Evolutionary conservation across 1,139 yeast genomes (phyloP), one percentile per base, ranked within the genome.

Genomic region (Yamadazyma conglobata): DNA sequence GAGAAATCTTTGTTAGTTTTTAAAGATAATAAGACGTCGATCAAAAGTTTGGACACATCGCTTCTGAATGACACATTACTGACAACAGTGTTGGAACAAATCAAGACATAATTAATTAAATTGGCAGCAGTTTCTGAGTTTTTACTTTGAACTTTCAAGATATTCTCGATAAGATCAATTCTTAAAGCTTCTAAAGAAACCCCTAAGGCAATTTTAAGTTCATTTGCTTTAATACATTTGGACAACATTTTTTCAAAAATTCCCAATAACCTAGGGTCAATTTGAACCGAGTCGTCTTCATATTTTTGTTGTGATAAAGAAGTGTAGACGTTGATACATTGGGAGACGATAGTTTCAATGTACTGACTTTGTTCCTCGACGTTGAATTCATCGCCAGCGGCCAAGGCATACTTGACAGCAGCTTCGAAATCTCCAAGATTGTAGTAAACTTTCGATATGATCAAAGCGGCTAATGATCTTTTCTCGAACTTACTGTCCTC

Each of bases 361-460:
- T 77, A 91, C 61, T 89, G 95, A n/a, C 88, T 73, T 42, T 75
- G 71, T 40, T 68, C 74, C 44, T 80, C 85, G 33, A 88, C 66
- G 56, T 89, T 76, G 52, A 93, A 87, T 47, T 75, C 79, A 23
- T 78, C 73, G 16, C 88, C 96, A 9, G 98, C 93, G 27, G 77
- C 80, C 30, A 91, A 73, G 3, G 96, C 91, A 56, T 80, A 91
- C 53, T 77, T 82, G 43, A 91, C 96, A 9, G 96, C 84, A 5
- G 93, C 76, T 42, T 86, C 95, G 50, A 84, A 88, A 54, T 91
- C 98, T 27, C 97, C 97, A 48, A 91, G 71, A 55, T 93, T 89
- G 58, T 88, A 93, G 64, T 91, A 93, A 11, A 91, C 95, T 59
- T 91, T 91, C 17, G 97, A 87, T 6, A 91, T 91, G 41, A 91